These are phyloP conservation scores for Cairneyella variabilis DNA, from an alignment of 495 filamentous ascomycete species.

Conservation along the genomic window DNA sequence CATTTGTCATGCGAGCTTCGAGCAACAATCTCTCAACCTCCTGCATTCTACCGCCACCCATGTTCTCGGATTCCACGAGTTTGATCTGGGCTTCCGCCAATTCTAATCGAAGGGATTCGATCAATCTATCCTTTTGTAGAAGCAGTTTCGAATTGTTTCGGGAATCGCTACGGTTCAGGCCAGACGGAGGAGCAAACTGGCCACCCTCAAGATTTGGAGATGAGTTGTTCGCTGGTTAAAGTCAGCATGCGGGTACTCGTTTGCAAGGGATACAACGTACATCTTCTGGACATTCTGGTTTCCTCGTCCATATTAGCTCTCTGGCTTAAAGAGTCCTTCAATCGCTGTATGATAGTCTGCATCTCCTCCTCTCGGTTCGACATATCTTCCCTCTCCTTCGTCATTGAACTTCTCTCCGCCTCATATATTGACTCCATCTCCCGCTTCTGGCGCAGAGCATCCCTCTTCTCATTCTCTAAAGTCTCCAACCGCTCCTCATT, in stretches of 20 bases:
- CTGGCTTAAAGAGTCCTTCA: slow-evolving; percentile 83
- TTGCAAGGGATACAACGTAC: slow-evolving; percentile 51
- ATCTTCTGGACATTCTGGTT: slow-evolving; percentile 61
- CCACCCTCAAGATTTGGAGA: slow-evolving; percentile 44
- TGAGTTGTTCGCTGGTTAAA: slow-evolving; percentile 25
- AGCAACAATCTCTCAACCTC: slow-evolving; percentile 85
- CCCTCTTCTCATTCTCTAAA: slow-evolving; percentile 75
- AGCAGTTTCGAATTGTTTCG: slow-evolving; percentile 82
- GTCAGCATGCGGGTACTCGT: slow-evolving; percentile 24
- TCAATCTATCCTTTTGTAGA: slow-evolving; percentile 92
- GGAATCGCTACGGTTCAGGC: slow-evolving; percentile 74
- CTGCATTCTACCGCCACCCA: slow-evolving; percentile 76
- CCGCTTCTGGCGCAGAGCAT: slow-evolving; percentile 71
- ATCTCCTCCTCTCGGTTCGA: slow-evolving; percentile 79
- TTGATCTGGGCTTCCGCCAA: slow-evolving; percentile 94
- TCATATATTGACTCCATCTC: slow-evolving; percentile 91
- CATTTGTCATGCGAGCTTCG: slow-evolving; percentile 90
- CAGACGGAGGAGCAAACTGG: slow-evolving; percentile 88
- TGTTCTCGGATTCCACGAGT: slow-evolving; percentile 89
- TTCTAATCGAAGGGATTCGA: slow-evolving; percentile 86
- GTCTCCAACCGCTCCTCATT: slow-evolving; percentile 74
- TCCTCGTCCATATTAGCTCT: slow-evolving; percentile 64
- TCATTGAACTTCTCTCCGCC: slow-evolving; percentile 78
- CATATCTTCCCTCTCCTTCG: slow-evolving; percentile 88
- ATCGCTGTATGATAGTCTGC: slow-evolving; percentile 77